A percentile compares a stretch with the other conserved stretches of the same genome.
Evolutionary conservation across 1,139 yeast genomes (phyloP).

Genomic region (Pichia sp.): DNA sequence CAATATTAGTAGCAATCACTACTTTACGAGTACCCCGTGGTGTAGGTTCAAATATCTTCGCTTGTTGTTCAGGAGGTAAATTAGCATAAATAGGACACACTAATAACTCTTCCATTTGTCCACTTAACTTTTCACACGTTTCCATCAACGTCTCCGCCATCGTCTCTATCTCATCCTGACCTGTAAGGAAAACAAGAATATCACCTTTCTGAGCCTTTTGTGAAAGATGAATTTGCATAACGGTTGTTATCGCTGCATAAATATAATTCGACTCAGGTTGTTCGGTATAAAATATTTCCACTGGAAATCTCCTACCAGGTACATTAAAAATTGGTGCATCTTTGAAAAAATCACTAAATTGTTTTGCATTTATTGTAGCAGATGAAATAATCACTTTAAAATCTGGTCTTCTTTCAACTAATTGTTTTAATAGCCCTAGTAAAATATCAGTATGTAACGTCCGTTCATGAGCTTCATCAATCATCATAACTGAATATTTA

Average conservation of each 20-base stretch:
- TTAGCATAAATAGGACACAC: slow-evolving; percentile 91
- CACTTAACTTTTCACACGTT: slow-evolving; percentile 58
- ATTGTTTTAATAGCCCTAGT: slow-evolving; percentile 72
- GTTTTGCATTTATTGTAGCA: slow-evolving; percentile 88
- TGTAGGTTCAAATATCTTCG: slow-evolving; percentile 79
- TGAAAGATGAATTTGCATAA: slow-evolving; percentile 74
- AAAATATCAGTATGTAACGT: slow-evolving; percentile 90
- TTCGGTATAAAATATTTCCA: slow-evolving; percentile 76
- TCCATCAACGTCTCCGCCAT: slow-evolving; percentile 68
- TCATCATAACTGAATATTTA: slow-evolving; percentile 74
- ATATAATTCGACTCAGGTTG: slow-evolving; percentile 88
- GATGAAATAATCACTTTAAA: slow-evolving; percentile 77
- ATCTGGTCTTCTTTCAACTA: slow-evolving; percentile 57
- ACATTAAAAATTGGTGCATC: slow-evolving; percentile 80
- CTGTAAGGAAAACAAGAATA: slow-evolving; percentile 83
- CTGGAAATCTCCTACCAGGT: slow-evolving; percentile 89
- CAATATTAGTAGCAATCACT: slow-evolving; percentile 91
- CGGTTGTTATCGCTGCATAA: slow-evolving; percentile 81
- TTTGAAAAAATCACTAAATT: slow-evolving; percentile 73
- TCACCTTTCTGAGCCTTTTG: slow-evolving; percentile 65
- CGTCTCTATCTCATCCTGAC: slow-evolving; percentile 90
- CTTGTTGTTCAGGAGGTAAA: slow-evolving; percentile 78
- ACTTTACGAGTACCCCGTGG: slow-evolving; percentile 77
- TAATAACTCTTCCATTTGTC: slow-evolving; percentile 51
- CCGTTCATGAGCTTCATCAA: slow-evolving; percentile 96